Conservation (phyloP, 257 asterid genomes). For the Nicotiana obtusifolia region DNA sequence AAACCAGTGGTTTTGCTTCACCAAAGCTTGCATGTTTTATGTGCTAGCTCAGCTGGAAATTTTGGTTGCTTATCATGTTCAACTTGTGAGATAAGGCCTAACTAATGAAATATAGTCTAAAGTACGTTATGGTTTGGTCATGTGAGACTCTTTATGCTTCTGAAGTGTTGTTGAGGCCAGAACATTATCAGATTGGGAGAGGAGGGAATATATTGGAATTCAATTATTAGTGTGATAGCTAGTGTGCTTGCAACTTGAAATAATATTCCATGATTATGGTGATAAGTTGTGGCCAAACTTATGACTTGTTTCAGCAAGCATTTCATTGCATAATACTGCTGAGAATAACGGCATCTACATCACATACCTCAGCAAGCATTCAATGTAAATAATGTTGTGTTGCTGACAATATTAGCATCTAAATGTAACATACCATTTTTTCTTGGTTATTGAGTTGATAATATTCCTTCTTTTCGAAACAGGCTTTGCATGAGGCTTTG, state of each 20-base stretch:
- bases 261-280: not conserved
- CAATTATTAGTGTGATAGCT: not conserved
- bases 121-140: not conserved
- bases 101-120: not conserved
- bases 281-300: not conserved
- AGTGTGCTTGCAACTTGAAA: not conserved
- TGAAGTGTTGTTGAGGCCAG: not conserved
- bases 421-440: not conserved
- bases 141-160: not conserved
- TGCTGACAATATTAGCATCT: not conserved
- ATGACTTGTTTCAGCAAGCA: not conserved
- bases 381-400: not conserved
- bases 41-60: not conserved
- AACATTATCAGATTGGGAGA: not conserved
- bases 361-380: not conserved
- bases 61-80: not conserved
- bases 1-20: not conserved
- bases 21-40: not conserved
- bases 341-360: not conserved
- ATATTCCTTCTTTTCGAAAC: conserved; percentile 8
- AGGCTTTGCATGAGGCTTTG: conserved; percentile 73
- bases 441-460: not conserved
- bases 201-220: not conserved
- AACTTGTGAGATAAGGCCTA: not conserved
- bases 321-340: not conserved